Evolutionary conservation across 1,284 basidiomycete species (phyloP).

Genomic region (Puccinia horiana): DNA sequence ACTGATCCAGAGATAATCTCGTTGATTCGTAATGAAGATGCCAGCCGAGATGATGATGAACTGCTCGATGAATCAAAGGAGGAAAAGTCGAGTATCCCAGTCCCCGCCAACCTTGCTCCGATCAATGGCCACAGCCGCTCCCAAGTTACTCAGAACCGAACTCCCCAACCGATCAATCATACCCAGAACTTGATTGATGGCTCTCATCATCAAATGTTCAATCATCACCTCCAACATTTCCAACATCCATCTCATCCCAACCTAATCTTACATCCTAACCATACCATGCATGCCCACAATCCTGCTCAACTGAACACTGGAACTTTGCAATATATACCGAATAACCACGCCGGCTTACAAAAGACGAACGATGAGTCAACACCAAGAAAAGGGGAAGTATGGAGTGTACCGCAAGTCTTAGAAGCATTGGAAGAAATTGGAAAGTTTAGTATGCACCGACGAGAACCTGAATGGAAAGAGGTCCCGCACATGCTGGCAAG

Average conservation of each 20-base stretch:
- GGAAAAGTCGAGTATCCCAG: constrained; percentile 13
- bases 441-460: constrained; percentile 16
- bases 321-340: constrained; percentile 6
- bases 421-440: constrained; percentile 34
- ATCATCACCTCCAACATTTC: constrained; percentile 7
- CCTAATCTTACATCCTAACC: constrained; percentile 16
- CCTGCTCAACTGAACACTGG: neutral
- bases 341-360: constrained; percentile 14
- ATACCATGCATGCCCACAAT: constrained; percentile 25
- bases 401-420: constrained; percentile 27
- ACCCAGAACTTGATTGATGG: neutral
- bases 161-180: constrained; percentile 8
- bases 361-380: neutral
- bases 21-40: constrained; percentile 4
- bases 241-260: constrained; percentile 11
- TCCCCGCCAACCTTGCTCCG: constrained; percentile 16
- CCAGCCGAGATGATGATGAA: constrained; percentile 14
- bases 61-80: constrained; percentile 2
- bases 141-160: constrained; percentile 6
- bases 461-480: constrained; percentile 30
- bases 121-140: constrained; percentile 28
- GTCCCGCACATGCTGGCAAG: constrained; percentile 31
- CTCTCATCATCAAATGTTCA: constrained; percentile 21
- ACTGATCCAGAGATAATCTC: constrained; percentile 23
- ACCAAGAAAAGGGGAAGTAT: neutral